These are phyloP conservation scores for Aristolochia contorta DNA, from an alignment of 164 flowering plant genomes.

Conservation along the genomic window DNA sequence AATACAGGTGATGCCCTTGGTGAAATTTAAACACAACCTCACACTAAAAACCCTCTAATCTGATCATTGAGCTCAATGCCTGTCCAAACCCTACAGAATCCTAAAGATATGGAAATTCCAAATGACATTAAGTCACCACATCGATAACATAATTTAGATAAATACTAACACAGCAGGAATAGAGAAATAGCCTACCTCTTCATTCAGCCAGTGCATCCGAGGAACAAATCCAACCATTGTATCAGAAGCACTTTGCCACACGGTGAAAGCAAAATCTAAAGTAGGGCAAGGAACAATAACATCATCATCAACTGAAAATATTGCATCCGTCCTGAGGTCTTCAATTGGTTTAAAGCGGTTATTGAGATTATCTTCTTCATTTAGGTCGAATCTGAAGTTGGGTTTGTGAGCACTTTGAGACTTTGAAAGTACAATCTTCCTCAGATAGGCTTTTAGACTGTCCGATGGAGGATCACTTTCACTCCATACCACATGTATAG, in stretches of 20 bases:
- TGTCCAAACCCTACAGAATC: no score
- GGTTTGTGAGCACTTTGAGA: conserved; percentile 34
- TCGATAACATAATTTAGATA: no score
- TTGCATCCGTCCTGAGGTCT: conserved; percentile 43
- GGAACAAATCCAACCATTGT: conserved; percentile 53
- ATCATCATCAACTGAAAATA: conserved; percentile 55
- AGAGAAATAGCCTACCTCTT: conserved; percentile 18
- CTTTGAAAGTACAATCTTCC: conserved; percentile 28
- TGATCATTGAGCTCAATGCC: no score
- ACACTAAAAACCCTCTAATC: no score
- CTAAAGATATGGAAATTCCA: no score
- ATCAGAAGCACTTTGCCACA: conserved; percentile 46
- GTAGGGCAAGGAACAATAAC: conserved; percentile 40
- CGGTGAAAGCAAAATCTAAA: conserved; percentile 41
- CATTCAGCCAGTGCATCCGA: conserved; percentile 40
- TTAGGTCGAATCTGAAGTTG: conserved; percentile 34
- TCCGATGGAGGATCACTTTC: conserved; percentile 41
- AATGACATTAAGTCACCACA: no score
- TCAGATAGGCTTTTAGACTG: conserved; percentile 27
- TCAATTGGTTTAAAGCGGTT: conserved; percentile 40
- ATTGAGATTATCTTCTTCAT: conserved; percentile 38
- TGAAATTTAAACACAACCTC: no score
- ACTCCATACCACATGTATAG: conserved; percentile 50
- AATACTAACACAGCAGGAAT: no score
- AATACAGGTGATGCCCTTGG: no score